Evolutionary conservation across 2,329 filamentous ascomycete genomes (phyloP), one percentile per base, ranked within the genome.

Genomic region (Cordyceps farinosa): DNA sequence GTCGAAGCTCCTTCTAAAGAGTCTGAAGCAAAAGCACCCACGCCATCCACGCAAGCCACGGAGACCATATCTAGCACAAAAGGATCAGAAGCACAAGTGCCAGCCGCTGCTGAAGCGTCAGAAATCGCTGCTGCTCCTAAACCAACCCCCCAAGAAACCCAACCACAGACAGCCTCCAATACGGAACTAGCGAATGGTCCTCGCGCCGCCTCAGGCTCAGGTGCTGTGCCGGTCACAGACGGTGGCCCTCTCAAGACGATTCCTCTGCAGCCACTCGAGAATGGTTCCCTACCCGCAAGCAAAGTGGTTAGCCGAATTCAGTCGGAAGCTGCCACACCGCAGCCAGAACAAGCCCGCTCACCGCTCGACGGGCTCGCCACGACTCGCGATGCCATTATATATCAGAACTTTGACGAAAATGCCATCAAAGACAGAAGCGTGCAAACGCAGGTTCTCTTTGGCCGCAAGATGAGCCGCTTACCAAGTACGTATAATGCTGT

Each of bases 371-470:
- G 57, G 17, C 51, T 68, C 55, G 66, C 67, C 65, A 82, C 87
- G 53, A 82, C 84, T 64, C 80, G 84, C 44, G 82, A 82, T 68
- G 80, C 84, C 72, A 84, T 86, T 65, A 82, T 87, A 55, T 79
- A 85, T 38, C 84, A 86, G 61, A 86, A 85, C 66, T 87, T 87
- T 69, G 79, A 87, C 68, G 80, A 84, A 51, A 78, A 80, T 56
- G 80, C 80, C 53, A 78, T 87, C 65, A 80, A 80, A 67, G 83
- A 87, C 66, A 84, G 82, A 69, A 75, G 79, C 51, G 76, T 85
- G 5, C 84, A 87, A 72, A 85, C 82, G 13, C 82, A 82, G 65
- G 82, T 87, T 57, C 75, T 87, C 29, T 86, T 87, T 69, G 83
- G 82, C 52, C 78, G 82, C 63, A 84, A 84, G 68, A 86, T 87